Conservation (phyloP, 495 filamentous ascomycete genomes). For the Hypomontagnella submonticulosa region DNA sequence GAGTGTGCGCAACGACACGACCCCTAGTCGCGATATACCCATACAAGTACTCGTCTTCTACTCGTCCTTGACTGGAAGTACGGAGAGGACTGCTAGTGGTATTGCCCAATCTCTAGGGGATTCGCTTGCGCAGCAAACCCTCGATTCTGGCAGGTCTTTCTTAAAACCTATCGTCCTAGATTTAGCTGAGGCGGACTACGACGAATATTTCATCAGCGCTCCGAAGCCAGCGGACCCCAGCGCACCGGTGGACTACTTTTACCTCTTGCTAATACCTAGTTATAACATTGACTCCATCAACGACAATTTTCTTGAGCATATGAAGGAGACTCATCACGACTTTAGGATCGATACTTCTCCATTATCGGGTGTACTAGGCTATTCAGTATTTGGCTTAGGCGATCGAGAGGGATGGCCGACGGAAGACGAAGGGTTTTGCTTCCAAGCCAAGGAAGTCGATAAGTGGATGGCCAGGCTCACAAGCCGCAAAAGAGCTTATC, state of each 20-base stretch:
- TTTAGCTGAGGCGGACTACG: conserved; percentile 85
- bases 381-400: conserved; percentile 93
- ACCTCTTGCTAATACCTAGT: conserved; percentile 82
- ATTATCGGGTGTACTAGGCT: conserved; percentile 78
- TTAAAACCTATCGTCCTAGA: conserved; percentile 76
- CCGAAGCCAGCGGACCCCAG: conserved; percentile 58
- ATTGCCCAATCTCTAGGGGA: conserved; percentile 65
- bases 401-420: conserved; percentile 92
- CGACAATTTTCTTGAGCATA: conserved; percentile 81
- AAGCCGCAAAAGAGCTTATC: conserved; percentile 79
- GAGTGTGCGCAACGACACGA: conserved; percentile 23
- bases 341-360: conserved; percentile 94
- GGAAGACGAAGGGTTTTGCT: conserved; percentile 90
- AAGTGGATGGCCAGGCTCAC: conserved; percentile 96
- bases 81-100: conserved; percentile 71
- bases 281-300: conserved; percentile 94
- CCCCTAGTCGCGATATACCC: conserved; percentile 37
- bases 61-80: conserved; percentile 83
- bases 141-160: conserved; percentile 47
- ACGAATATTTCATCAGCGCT: conserved; percentile 84
- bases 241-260: conserved; percentile 70
- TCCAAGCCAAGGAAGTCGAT: conserved; percentile 87
- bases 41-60: conserved; percentile 88
- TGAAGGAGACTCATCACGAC: conserved; percentile 92
- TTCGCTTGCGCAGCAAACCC: conserved; percentile 40